Percentiles rank a stretch among this genome's conserved stretches.
These are phyloP conservation scores for Boletellus emodensis DNA, from an alignment of 768 basidiomycete genomes.

Conservation along the genomic window DNA sequence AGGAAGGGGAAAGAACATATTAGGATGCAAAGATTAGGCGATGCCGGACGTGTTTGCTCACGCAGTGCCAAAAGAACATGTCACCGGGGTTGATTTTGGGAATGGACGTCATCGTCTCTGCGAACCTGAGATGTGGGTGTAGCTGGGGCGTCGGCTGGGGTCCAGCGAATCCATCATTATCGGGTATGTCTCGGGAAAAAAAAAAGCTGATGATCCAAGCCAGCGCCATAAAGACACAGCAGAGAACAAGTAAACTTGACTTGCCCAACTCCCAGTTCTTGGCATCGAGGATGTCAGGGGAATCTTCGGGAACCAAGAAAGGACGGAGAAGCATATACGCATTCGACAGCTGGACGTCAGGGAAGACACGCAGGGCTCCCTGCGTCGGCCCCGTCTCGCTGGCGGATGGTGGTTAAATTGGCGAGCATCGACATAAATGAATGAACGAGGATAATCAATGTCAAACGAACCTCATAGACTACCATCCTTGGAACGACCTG, in stretches of 20 bases:
- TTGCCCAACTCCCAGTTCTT: slow-evolving; percentile 52
- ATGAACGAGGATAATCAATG: neutral
- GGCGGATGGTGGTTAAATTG: neutral
- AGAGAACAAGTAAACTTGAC: neutral
- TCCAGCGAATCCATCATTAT: slow-evolving; percentile 27
- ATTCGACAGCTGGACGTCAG: slow-evolving; percentile 61
- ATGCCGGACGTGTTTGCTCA: slow-evolving; percentile 16
- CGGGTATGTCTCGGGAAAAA: too few species aligned
- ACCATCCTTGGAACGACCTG: slow-evolving; percentile 76
- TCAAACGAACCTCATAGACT: slow-evolving; percentile 53
- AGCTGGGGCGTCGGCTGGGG: slow-evolving; percentile 49
- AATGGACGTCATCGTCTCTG: slow-evolving; percentile 63
- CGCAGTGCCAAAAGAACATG: slow-evolving; percentile 76
- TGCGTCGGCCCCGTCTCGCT: slow-evolving; percentile 65
- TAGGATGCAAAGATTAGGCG: too few species aligned
- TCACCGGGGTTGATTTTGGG: slow-evolving; percentile 74
- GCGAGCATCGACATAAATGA: neutral
- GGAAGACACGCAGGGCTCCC: slow-evolving; percentile 68
- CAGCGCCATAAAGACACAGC: too few species aligned
- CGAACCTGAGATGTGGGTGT: slow-evolving; percentile 67
- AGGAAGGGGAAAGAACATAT: too few species aligned
- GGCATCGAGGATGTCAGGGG: slow-evolving; percentile 42
- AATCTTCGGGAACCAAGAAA: slow-evolving; percentile 49
- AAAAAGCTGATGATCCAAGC: too few species aligned
- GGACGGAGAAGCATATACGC: slow-evolving; percentile 72